Percentiles rank a stretch among this genome's conserved stretches.
phyloP scores from a whole-genome alignment of 441 rosid species.

The Metrosideros polymorpha region DNA sequence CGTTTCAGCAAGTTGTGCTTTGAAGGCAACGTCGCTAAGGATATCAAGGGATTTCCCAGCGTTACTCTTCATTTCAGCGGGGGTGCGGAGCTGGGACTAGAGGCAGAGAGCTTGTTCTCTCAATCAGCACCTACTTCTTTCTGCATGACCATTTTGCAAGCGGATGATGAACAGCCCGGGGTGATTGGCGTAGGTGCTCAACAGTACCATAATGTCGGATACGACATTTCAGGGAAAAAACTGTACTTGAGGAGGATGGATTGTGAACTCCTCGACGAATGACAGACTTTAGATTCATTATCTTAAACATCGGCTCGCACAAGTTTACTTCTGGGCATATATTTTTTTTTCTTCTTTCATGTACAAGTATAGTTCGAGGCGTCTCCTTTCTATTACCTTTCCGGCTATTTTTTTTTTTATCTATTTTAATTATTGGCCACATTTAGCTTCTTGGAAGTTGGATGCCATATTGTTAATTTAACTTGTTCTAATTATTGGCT shows the following conservation, averaged over 20 bases:
- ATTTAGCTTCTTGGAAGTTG: background rate
- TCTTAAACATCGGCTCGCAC: background rate
- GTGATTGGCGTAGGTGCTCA: background rate
- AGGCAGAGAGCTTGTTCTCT: background rate
- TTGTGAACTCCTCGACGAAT: background rate
- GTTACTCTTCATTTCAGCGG: background rate
- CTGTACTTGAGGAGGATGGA: background rate
- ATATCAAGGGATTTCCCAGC: background rate
- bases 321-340: background rate
- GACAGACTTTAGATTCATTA: background rate
- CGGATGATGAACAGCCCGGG: background rate
- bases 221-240: background rate
- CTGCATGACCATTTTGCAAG: background rate
- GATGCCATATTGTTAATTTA: background rate
- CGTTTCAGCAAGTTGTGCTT: background rate
- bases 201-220: background rate
- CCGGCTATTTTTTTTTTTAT: background rate
- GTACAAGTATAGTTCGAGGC: background rate
- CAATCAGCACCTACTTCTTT: background rate
- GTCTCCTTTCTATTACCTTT: background rate
- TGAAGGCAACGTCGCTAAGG: background rate
- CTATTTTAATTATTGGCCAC: background rate
- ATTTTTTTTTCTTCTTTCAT: background rate
- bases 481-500: background rate
- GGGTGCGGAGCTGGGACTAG: background rate